Conservation (phyloP, 2,329 filamentous ascomycete species). For the Hysterium pulicare region DNA sequence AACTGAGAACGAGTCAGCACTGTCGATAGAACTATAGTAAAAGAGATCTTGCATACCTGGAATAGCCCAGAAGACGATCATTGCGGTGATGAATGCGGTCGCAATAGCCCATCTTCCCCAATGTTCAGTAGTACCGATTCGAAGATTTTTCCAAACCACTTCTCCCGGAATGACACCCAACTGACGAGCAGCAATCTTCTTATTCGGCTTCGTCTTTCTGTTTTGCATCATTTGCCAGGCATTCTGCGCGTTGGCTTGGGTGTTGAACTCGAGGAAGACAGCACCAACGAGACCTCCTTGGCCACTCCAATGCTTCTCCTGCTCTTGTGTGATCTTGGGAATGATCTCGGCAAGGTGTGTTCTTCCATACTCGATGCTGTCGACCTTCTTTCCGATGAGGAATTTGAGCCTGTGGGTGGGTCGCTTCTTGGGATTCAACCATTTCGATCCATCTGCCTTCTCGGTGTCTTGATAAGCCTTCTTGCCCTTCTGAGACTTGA, state of each 20-base stretch:
- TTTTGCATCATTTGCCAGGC: conserved; percentile 71
- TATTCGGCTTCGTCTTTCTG: conserved; percentile 32
- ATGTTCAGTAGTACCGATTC: conserved; percentile 31
- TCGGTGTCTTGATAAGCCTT: conserved; percentile 43
- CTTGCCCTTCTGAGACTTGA: conserved; percentile 61
- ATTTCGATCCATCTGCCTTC: conserved; percentile 42
- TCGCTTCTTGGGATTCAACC: conserved; percentile 39
- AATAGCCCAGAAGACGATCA: conserved; percentile 47
- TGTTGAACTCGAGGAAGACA: conserved; percentile 84
- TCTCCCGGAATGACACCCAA: conserved; percentile 45
- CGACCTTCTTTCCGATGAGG: conserved; percentile 42
- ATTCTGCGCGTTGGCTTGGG: conserved; percentile 76
- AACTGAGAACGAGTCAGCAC: conserved; percentile 24
- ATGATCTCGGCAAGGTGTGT: conserved; percentile 69
- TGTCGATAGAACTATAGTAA: not conserved
- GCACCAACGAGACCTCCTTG: conserved; percentile 66
- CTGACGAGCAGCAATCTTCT: conserved; percentile 38
- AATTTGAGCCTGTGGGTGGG: conserved; percentile 41
- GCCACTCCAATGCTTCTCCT: conserved; percentile 64
- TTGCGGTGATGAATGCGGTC: conserved; percentile 37
- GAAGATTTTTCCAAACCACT: conserved; percentile 47
- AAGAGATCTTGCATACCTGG: conserved; percentile 19
- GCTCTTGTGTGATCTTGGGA: conserved; percentile 65
- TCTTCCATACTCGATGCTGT: conserved; percentile 85
- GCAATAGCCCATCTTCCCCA: conserved; percentile 27